phyloP scores from a whole-genome alignment of 768 basidiomycete species.

The Mycena maculata region DNA sequence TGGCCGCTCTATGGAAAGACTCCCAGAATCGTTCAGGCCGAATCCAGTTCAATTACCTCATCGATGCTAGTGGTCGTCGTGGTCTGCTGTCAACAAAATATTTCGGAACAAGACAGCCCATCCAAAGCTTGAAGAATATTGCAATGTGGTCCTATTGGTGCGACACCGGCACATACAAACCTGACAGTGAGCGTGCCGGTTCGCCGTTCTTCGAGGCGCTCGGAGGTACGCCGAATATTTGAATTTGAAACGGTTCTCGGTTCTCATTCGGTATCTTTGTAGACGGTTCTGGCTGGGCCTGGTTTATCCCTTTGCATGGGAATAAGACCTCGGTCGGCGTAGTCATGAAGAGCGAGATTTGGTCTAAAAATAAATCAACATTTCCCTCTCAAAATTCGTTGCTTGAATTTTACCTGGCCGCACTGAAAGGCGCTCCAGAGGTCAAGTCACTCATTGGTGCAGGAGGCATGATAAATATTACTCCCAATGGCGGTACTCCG shows the following conservation, averaged over 20 bases:
- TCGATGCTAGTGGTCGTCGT: constrained; percentile 71
- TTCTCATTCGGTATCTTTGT: neutral
- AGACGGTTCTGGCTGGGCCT: neutral
- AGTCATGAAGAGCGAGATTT: constrained; percentile 55
- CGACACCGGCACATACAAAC: constrained; percentile 56
- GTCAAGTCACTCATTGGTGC: constrained; percentile 40
- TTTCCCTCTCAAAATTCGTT: constrained; percentile 33
- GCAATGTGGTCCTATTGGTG: constrained; percentile 79
- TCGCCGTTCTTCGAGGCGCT: constrained; percentile 68
- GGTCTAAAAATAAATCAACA: constrained; percentile 45
- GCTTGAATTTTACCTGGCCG: constrained; percentile 43
- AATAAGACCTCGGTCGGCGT: constrained; percentile 29
- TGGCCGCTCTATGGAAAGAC: constrained; percentile 53
- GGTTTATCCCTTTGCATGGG: no score
- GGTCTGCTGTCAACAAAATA: constrained; percentile 72
- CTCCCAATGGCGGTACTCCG: no score
- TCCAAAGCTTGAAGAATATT: constrained; percentile 64
- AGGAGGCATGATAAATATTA: no score
- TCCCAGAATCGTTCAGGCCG: constrained; percentile 47
- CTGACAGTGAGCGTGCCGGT: constrained; percentile 55
- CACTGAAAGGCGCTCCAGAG: constrained; percentile 42
- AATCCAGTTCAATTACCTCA: constrained; percentile 67
- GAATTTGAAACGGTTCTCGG: neutral
- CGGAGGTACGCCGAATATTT: constrained; percentile 49
- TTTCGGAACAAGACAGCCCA: constrained; percentile 65